Base-by-base conservation (phyloP, 139 green algal species). In the Volvox africanus region DNA sequence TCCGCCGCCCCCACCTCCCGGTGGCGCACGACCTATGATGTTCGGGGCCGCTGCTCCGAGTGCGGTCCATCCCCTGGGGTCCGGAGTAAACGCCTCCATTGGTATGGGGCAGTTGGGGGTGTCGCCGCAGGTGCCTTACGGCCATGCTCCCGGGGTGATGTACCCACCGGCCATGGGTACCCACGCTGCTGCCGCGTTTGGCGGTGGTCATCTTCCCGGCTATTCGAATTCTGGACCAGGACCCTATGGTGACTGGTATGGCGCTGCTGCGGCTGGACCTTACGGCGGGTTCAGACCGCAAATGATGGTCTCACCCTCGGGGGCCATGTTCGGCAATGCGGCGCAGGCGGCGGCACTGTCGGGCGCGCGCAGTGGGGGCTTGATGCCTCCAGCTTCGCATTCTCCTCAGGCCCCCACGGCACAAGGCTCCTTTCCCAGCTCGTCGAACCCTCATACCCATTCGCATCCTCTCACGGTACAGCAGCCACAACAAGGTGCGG, bases 241-340 rank as follows among this genome's bases (percentile, higher is more conserved):
- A 16, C n/a, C 50, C 55, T 87, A 87, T 61, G 1, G 28, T 14
- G 68, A 80, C 14, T 80, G 68, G 84, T 89, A 89, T 37, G 84
- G 84, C 84, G 30, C 19, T 32, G 61, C 62, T 19, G 1, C 33
- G 16, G 62, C 33, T 18, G 82, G 22, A 61, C 28, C 33, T 14
- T 88, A 81, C 18, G 68, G 67, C 11, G 84, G 84, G 3, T 81
- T 36, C 36, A 50, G 84, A 3, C 18, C 28, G n/a, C 61, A 14
- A 61, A 55, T 87, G 61, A 61, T 76, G 61, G 61, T 30, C 30
- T 32, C 81, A 19, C 81, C 81, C 0, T 61, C 30, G 2, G 81
- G 61, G 0, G 61, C 6, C 30, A 87, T 87, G 81, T 87, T 71
- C 61, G 81, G 81, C 61, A 77, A 30, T 61, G 3, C 81, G 5